Evolutionary conservation across 768 basidiomycete species (phyloP).

Genomic region (Kwoniella dendrophila): DNA sequence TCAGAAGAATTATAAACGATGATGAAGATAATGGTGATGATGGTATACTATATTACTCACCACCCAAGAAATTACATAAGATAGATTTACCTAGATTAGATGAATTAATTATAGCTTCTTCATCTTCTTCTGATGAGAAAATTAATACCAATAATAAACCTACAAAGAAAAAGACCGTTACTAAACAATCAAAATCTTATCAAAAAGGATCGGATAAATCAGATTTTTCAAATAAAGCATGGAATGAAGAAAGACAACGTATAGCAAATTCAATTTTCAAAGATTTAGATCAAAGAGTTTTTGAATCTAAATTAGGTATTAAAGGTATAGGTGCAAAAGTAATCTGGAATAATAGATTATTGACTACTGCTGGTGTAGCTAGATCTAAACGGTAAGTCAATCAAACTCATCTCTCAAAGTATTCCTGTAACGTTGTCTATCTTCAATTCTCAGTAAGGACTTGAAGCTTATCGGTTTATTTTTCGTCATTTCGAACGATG

Average conservation of each 20-base stretch:
- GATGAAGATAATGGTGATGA: constrained; percentile 8
- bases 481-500: neutral
- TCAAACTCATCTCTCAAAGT: neutral
- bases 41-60: constrained; percentile 33
- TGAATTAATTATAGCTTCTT: constrained; percentile 10
- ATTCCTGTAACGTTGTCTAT: too few species aligned
- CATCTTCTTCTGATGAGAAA: constrained; percentile 12
- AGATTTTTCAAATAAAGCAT: constrained; percentile 25
- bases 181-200: neutral
- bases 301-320: constrained; percentile 44
- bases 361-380: constrained; percentile 58
- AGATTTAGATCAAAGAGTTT: constrained; percentile 52
- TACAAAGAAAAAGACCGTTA: neutral
- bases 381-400: constrained; percentile 44
- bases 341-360: constrained; percentile 56
- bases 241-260: constrained; percentile 33
- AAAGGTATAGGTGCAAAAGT: constrained; percentile 36
- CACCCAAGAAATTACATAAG: constrained; percentile 5
- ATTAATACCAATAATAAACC: neutral
- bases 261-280: constrained; percentile 43
- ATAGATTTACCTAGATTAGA: constrained; percentile 18
- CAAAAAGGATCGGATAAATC: constrained; percentile 19
- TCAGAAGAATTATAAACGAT: neutral
- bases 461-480: too few species aligned
- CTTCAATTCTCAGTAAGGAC: too few species aligned